These are phyloP conservation scores for Leccinum variicolor DNA, from an alignment of 768 basidiomycete genomes.

Conservation along the genomic window DNA sequence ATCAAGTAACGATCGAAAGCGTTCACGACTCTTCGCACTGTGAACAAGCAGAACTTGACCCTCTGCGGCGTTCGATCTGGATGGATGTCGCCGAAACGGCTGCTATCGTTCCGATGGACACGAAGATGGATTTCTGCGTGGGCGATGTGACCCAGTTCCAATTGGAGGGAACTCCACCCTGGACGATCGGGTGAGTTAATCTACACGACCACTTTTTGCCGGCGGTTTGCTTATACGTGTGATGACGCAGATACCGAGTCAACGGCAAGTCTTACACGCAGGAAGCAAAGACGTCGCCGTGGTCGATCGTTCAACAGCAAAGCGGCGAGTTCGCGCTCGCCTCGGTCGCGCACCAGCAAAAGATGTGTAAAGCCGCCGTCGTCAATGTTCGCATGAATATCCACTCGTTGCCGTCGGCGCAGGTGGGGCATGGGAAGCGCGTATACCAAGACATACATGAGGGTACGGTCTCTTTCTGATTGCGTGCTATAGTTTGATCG, in stretches of 20 bases:
- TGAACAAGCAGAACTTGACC: slow-evolving; percentile 66
- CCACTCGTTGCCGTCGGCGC: slow-evolving; percentile 83
- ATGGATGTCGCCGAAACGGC: slow-evolving; percentile 97
- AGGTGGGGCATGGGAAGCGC: slow-evolving; percentile 81
- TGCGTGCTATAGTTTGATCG: background rate
- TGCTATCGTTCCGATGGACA: slow-evolving; percentile 81
- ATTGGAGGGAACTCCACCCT: slow-evolving; percentile 90
- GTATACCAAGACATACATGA: slow-evolving; percentile 87
- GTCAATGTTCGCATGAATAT: slow-evolving; percentile 71
- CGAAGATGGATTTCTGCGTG: slow-evolving; percentile 79
- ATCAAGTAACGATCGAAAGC: slow-evolving; percentile 74
- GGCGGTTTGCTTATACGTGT: slow-evolving; percentile 1
- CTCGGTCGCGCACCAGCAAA: slow-evolving; percentile 89
- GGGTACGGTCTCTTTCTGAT: slow-evolving; percentile 40
- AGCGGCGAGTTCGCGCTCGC: slow-evolving; percentile 82
- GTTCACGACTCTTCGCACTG: slow-evolving; percentile 82
- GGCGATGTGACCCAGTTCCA: slow-evolving; percentile 91
- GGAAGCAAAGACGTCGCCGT: slow-evolving; percentile 75
- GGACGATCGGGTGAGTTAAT: slow-evolving; percentile 71
- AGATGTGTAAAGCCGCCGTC: slow-evolving; percentile 83
- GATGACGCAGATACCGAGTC: slow-evolving; percentile 64
- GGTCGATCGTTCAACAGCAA: slow-evolving; percentile 79
- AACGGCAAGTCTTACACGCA: slow-evolving; percentile 72
- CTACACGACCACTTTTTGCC: background rate
- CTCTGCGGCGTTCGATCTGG: slow-evolving; percentile 61